phyloP scores from a whole-genome alignment of 2,329 filamentous ascomycete genomes.

The Colletotrichum tamarilloi region DNA sequence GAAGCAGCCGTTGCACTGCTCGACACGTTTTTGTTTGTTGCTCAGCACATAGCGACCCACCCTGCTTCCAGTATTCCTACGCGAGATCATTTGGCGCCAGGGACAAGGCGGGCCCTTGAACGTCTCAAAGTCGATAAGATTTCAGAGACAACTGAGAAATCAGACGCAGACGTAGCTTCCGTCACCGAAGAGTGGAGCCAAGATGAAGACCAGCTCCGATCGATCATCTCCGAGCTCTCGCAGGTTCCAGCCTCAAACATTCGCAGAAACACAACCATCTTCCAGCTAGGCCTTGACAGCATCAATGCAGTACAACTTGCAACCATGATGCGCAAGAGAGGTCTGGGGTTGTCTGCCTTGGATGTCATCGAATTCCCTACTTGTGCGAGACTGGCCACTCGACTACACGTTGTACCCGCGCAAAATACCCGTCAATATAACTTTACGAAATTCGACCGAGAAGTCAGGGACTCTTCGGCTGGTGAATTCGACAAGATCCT shows the following conservation, averaged over 20 bases:
- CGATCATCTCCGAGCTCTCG: slow-evolving; percentile 20
- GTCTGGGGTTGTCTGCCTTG: slow-evolving; percentile 69
- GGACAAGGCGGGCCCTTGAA: slow-evolving; percentile 36
- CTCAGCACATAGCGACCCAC: slow-evolving; percentile 26
- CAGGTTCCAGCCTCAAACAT: slow-evolving; percentile 51
- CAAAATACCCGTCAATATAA: slow-evolving; percentile 46
- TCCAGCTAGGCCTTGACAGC: slow-evolving; percentile 90
- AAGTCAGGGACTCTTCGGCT: slow-evolving; percentile 40
- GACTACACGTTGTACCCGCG: slow-evolving; percentile 10
- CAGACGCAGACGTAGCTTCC: neutral
- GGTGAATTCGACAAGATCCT: slow-evolving; percentile 66
- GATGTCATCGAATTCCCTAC: slow-evolving; percentile 78
- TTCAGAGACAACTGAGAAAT: neutral
- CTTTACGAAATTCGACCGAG: slow-evolving; percentile 50
- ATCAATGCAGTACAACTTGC: slow-evolving; percentile 88
- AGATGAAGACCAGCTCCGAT: slow-evolving; percentile 35
- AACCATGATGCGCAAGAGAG: slow-evolving; percentile 69
- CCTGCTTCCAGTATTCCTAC: slow-evolving; percentile 32
- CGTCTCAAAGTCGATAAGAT: slow-evolving; percentile 32
- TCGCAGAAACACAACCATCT: slow-evolving; percentile 75
- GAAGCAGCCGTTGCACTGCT: neutral
- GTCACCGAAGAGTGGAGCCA: slow-evolving; percentile 29
- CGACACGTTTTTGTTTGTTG: neutral
- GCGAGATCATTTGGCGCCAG: slow-evolving; percentile 39
- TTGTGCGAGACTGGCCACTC: slow-evolving; percentile 50